Conservation (phyloP, 2,329 filamentous ascomycete genomes). For the Chrysoporthe cubensis region DNA sequence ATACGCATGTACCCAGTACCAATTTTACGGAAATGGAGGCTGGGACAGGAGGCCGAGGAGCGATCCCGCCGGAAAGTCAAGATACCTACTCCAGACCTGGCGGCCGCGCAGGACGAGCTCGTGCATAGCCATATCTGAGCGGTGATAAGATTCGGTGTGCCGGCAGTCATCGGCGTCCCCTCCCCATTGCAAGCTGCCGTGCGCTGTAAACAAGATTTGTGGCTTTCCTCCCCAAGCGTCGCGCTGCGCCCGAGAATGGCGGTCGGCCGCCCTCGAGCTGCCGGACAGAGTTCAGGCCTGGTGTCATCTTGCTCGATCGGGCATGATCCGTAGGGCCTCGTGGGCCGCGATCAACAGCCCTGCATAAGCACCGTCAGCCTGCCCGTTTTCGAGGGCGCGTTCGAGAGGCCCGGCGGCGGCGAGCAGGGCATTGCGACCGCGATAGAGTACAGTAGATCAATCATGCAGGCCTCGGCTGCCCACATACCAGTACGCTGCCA, state of each 20-base stretch:
- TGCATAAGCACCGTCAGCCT: constrained; percentile 11
- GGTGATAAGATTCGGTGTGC: background rate
- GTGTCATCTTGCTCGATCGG: constrained; percentile 22
- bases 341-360: constrained; percentile 11
- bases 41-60: constrained; percentile 1
- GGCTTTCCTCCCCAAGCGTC: background rate
- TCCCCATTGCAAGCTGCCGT: background rate
- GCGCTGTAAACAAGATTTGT: background rate
- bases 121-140: background rate
- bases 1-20: constrained; percentile 1
- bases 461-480: background rate
- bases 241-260: constrained; percentile 21
- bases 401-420: background rate
- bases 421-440: background rate
- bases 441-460: background rate
- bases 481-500: background rate
- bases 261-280: constrained; percentile 15
- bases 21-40: background rate
- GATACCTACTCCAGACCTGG: background rate
- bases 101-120: no score
- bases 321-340: constrained; percentile 22
- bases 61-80: background rate
- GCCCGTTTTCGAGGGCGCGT: background rate
- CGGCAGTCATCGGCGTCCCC: background rate
- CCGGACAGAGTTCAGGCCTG: constrained; percentile 3